Evolutionary conservation across 164 flowering plant species (phyloP).

Genomic region (Tetrastigma voinierianum): DNA sequence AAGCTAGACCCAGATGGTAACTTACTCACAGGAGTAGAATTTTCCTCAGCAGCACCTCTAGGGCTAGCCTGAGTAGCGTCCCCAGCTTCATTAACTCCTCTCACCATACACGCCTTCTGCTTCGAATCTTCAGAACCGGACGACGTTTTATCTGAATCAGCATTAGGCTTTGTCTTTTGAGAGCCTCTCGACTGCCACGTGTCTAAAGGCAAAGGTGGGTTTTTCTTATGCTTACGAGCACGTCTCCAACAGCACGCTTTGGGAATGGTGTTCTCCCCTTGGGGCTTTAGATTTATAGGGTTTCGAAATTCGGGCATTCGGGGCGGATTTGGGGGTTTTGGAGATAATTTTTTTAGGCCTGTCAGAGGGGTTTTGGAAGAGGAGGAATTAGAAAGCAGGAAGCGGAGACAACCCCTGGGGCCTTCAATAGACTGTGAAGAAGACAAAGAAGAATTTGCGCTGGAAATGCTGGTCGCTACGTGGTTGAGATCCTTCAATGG

Average conservation of each 20-base stretch:
- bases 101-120: background rate
- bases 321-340: constrained; percentile 50
- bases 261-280: constrained; percentile 17
- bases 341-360: constrained; percentile 22
- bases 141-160: constrained; percentile 1
- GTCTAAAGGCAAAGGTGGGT: constrained; percentile 8
- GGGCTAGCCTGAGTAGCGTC: constrained; percentile 14
- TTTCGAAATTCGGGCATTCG: constrained; percentile 16
- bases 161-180: no score
- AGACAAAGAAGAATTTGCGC: constrained; percentile 13
- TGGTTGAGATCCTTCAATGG: constrained; percentile 53
- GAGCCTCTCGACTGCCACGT: constrained; percentile 17
- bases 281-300: constrained; percentile 23
- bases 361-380: constrained; percentile 23
- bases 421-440: constrained; percentile 45
- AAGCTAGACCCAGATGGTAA: constrained; percentile 21
- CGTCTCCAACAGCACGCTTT: constrained; percentile 1
- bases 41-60: constrained; percentile 11
- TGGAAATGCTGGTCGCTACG: constrained; percentile 16
- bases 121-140: constrained; percentile 15
- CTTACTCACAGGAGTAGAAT: constrained; percentile 39
- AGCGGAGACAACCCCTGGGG: constrained; percentile 58
- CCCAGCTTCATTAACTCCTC: constrained; percentile 9
- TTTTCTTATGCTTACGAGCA: constrained; percentile 22
- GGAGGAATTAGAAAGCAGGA: constrained; percentile 40